Percentiles rank a stretch among this genome's conserved stretches.
Conservation (phyloP, 805 yeast species). For the Lipomyces kockii region DNA sequence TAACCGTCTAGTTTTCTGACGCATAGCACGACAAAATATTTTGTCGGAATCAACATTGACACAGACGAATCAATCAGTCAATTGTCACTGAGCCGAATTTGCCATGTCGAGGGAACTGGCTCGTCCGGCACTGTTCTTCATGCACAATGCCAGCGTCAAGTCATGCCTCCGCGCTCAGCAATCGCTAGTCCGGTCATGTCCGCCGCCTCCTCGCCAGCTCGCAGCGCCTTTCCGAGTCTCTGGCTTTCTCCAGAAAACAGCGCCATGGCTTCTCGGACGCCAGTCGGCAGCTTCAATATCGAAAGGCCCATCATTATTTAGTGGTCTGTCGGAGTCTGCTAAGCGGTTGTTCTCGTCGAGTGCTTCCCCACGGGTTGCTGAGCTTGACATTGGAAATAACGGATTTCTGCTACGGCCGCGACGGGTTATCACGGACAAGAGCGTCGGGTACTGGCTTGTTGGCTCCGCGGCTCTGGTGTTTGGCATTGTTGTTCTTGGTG, state of each 20-base stretch:
- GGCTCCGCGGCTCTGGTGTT: constrained; percentile 88
- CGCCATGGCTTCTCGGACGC: constrained; percentile 2
- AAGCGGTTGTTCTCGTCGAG: constrained; percentile 1
- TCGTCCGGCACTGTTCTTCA: constrained; percentile 29
- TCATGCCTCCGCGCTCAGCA: constrained; percentile 1
- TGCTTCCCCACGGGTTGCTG: not conserved
- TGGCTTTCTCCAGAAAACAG: not conserved
- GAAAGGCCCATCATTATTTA: not conserved
- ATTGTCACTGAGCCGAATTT: not conserved
- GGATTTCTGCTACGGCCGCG: constrained; percentile 2
- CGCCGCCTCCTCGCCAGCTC: constrained; percentile 4
- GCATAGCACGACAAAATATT: too few relatives aligned
- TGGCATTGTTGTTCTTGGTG: constrained; percentile 96
- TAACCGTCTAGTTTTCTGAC: too few relatives aligned
- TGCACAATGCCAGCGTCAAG: constrained; percentile 23
- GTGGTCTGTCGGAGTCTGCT: not conserved
- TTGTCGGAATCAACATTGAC: too few relatives aligned
- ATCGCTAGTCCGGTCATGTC: not conserved
- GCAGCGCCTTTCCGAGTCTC: not conserved
- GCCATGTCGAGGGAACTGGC: constrained; percentile 27
- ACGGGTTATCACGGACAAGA: constrained; percentile 19
- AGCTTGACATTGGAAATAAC: not conserved
- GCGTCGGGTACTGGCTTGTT: constrained; percentile 84
- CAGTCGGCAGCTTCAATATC: not conserved
- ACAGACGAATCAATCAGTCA: too few relatives aligned